These are phyloP conservation scores for Phytophthora agathidicida DNA, from an alignment of 352 stramenopile species.

Conservation along the genomic window DNA sequence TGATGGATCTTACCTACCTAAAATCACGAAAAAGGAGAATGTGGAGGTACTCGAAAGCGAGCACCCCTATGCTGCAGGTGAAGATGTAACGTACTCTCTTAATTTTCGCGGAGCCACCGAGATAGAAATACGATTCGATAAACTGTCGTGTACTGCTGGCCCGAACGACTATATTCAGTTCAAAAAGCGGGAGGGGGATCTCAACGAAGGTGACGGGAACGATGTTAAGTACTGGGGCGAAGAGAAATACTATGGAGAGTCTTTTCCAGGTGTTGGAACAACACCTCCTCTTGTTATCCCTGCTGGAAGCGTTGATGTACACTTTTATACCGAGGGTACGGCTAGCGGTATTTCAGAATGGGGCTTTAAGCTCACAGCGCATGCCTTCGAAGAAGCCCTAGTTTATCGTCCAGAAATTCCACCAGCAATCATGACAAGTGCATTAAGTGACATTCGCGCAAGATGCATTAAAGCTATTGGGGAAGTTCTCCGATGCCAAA, in stretches of 20 bases:
- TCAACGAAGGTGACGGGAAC: conserved; percentile 13
- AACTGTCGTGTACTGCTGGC: conserved; percentile 64
- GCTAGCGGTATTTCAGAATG: conserved; percentile 59
- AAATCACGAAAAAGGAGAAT: conserved; percentile 66
- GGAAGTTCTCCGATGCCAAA: conserved; percentile 34
- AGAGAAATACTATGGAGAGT: conserved; percentile 73
- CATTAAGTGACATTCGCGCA: conserved; percentile 61
- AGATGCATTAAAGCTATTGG: conserved; percentile 64
- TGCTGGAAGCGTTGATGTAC: conserved; percentile 62
- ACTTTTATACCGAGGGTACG: conserved; percentile 70
- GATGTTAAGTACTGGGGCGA: conserved; percentile 63
- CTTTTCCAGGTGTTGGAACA: conserved; percentile 69
- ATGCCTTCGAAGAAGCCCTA: conserved; percentile 62
- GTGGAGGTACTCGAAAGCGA: conserved; percentile 81
- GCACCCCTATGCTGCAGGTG: conserved; percentile 68
- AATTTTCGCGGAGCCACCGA: conserved; percentile 68
- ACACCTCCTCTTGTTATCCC: conserved; percentile 71
- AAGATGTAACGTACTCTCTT: conserved; percentile 68
- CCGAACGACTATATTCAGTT: conserved; percentile 88
- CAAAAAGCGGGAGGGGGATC: conserved; percentile 43
- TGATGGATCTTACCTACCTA: conserved; percentile 42
- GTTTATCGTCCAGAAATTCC: conserved; percentile 62
- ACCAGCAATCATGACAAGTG: conserved; percentile 41
- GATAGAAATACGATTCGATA: conserved; percentile 87
- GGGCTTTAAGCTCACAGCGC: conserved; percentile 83